Conservation (phyloP, 768 basidiomycete species). For the Basidioascus undulatus region DNA sequence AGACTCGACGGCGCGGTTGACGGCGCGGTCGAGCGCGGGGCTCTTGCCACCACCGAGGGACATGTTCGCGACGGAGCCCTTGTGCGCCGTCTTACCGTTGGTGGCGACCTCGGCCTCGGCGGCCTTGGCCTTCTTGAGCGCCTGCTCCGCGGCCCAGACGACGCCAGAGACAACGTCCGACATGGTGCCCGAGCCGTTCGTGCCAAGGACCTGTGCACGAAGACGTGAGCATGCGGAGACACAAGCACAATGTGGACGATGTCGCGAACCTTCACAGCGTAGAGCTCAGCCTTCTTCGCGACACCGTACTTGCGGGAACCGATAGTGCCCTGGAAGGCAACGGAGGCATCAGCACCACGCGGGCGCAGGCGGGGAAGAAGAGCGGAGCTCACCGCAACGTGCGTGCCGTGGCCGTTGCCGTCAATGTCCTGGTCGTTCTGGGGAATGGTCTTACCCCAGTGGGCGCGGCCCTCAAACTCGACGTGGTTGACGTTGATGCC, state of each 20-base stretch:
- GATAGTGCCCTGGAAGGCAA: conserved; percentile 31
- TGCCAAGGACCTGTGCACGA: no score
- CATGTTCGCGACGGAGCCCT: conserved; percentile 94
- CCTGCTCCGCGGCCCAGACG: conserved; percentile 37
- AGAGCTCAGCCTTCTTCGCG: conserved; percentile 70
- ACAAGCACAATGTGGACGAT: background rate
- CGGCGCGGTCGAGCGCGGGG: conserved; percentile 51
- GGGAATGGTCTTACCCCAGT: conserved; percentile 85
- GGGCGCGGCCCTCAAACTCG: conserved; percentile 70
- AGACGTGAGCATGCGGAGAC: conserved; percentile 18
- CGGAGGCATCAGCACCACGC: background rate
- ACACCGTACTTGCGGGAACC: conserved; percentile 85
- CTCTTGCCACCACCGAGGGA: conserved; percentile 90
- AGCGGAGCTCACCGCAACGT: conserved; percentile 12
- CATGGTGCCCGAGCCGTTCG: conserved; percentile 84
- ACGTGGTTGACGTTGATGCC: conserved; percentile 67
- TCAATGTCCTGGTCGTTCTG: conserved; percentile 60
- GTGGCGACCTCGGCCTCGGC: conserved; percentile 40
- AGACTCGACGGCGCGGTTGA: conserved; percentile 53
- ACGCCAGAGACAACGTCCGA: conserved; percentile 80
- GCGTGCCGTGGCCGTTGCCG: conserved; percentile 71
- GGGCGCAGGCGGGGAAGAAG: background rate
- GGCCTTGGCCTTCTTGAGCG: conserved; percentile 28
- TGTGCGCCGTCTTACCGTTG: conserved; percentile 60
- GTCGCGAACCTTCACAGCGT: conserved; percentile 54